phyloP scores from a whole-genome alignment of 2,329 filamentous ascomycete genomes.

The Phyllosticta capitalensis region DNA sequence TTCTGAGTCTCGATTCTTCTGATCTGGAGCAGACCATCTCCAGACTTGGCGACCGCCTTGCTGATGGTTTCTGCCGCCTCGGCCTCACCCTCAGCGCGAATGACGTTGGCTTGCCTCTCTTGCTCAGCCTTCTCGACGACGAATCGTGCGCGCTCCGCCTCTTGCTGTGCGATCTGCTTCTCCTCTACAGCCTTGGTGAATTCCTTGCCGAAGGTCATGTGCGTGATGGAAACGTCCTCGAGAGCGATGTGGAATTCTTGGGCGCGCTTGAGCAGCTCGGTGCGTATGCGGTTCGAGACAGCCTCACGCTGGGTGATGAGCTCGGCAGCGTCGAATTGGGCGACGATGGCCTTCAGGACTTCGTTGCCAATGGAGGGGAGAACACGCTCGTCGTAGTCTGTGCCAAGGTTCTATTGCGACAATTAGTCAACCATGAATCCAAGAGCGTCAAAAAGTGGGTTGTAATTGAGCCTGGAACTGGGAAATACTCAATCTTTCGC shows the following conservation, averaged over 20 bases:
- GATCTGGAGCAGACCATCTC: conserved; percentile 91
- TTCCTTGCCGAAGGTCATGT: conserved; percentile 99
- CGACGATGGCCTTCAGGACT: conserved; percentile 46
- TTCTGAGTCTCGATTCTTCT: conserved; percentile 93
- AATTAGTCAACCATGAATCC: conserved; percentile 13
- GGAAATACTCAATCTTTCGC: not conserved
- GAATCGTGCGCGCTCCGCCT: conserved; percentile 93
- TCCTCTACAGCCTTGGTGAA: conserved; percentile 98
- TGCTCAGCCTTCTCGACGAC: conserved; percentile 98
- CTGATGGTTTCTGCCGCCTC: conserved; percentile 93
- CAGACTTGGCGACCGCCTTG: conserved; percentile 85
- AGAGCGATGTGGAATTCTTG: conserved; percentile 98
- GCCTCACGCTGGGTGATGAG: conserved; percentile 97
- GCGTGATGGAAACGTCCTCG: conserved; percentile 97
- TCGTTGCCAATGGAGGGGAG: conserved; percentile 47
- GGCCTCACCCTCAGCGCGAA: conserved; percentile 93
- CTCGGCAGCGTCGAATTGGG: conserved; percentile 45
- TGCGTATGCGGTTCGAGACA: conserved; percentile 87
- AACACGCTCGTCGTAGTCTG: conserved; percentile 78
- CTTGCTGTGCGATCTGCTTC: conserved; percentile 99
- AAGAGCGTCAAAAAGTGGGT: not conserved
- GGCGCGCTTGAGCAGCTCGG: conserved; percentile 84
- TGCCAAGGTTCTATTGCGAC: conserved; percentile 71
- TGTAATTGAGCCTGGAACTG: not conserved
- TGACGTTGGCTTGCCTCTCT: conserved; percentile 96